Evolutionary conservation across 2,329 filamentous ascomycete species (phyloP).

Genomic region (Plenodomus tracheiphilus): DNA sequence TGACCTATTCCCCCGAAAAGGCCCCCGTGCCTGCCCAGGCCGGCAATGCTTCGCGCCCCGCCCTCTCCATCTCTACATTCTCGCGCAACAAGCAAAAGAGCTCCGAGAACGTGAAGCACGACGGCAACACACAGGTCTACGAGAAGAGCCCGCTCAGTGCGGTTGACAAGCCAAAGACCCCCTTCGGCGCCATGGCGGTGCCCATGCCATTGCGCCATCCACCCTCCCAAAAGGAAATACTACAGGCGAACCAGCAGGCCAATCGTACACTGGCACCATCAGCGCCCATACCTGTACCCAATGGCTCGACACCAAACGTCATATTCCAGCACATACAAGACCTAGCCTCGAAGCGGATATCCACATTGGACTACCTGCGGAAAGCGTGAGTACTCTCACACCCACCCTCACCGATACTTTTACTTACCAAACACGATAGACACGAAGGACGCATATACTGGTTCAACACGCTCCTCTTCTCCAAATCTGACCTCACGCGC

Average conservation of each 20-base stretch:
- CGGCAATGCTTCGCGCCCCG: conserved; percentile 31
- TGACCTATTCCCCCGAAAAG: conserved; percentile 44
- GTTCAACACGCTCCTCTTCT: conserved; percentile 97
- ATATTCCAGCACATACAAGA: conserved; percentile 77
- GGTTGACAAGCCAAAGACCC: conserved; percentile 40
- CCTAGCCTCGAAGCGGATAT: conserved; percentile 87
- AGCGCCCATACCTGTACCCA: conserved; percentile 34
- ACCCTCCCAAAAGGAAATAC: conserved; percentile 33
- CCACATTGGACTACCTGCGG: conserved; percentile 87
- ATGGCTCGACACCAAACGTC: conserved; percentile 54
- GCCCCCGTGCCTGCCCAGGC: conserved; percentile 20
- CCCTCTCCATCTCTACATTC: conserved; percentile 45
- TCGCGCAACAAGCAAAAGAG: conserved; percentile 42
- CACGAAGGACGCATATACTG: conserved; percentile 95
- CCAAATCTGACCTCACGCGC: conserved; percentile 74
- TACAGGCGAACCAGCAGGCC: conserved; percentile 22
- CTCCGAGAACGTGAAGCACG: conserved; percentile 36
- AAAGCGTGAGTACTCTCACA: conserved; percentile 69
- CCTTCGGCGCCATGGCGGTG: conserved; percentile 34
- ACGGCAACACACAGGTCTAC: conserved; percentile 17
- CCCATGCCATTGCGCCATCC: conserved; percentile 31
- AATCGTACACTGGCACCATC: conserved; percentile 31
- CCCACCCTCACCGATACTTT: neutral
- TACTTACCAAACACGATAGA: conserved; percentile 51
- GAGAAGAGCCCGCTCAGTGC: conserved; percentile 39